Percentiles rank a stretch among this genome's conserved stretches.
These are phyloP conservation scores for Colletotrichum filicis DNA, from an alignment of 2,329 filamentous ascomycete genomes.

Conservation along the genomic window DNA sequence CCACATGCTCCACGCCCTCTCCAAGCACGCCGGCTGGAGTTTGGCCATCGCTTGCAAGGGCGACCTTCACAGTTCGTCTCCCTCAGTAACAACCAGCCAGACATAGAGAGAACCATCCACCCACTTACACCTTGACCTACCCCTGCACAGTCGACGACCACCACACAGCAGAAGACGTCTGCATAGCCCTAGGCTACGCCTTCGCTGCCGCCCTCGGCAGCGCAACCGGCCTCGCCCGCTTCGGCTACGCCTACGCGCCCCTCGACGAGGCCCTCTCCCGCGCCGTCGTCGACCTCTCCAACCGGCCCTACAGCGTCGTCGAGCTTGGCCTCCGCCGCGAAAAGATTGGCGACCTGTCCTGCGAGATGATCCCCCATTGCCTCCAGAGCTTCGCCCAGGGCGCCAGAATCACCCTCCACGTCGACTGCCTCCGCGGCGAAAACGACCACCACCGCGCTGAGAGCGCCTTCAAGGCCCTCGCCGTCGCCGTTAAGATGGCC, in stretches of 20 bases:
- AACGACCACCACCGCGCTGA: constrained; percentile 98
- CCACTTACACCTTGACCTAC: not conserved
- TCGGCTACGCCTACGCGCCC: constrained; percentile 91
- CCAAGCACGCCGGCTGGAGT: constrained; percentile 97
- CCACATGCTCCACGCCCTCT: constrained; percentile 97
- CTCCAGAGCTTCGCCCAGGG: constrained; percentile 93
- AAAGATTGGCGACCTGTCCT: constrained; percentile 92
- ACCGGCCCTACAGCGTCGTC: constrained; percentile 86
- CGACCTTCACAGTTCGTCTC: constrained; percentile 84
- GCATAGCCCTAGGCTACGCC: constrained; percentile 87
- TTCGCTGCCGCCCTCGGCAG: constrained; percentile 84
- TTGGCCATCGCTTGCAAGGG: constrained; percentile 84
- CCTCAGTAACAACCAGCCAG: not conserved
- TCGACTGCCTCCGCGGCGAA: constrained; percentile 88
- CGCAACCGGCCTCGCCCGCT: constrained; percentile 85
- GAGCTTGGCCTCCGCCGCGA: constrained; percentile 88
- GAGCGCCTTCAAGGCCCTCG: constrained; percentile 96
- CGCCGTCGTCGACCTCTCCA: constrained; percentile 94
- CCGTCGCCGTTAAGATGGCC: constrained; percentile 84
- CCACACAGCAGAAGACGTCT: constrained; percentile 96
- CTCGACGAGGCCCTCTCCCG: constrained; percentile 95
- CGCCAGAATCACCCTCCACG: constrained; percentile 91
- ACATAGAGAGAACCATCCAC: not conserved
- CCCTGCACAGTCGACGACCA: constrained; percentile 86
- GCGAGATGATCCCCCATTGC: constrained; percentile 98